Evolutionary conservation across 2,329 filamentous ascomycete genomes (phyloP), one percentile per base, ranked within the genome.

Genomic region (Ophiosphaerella herpotricha): DNA sequence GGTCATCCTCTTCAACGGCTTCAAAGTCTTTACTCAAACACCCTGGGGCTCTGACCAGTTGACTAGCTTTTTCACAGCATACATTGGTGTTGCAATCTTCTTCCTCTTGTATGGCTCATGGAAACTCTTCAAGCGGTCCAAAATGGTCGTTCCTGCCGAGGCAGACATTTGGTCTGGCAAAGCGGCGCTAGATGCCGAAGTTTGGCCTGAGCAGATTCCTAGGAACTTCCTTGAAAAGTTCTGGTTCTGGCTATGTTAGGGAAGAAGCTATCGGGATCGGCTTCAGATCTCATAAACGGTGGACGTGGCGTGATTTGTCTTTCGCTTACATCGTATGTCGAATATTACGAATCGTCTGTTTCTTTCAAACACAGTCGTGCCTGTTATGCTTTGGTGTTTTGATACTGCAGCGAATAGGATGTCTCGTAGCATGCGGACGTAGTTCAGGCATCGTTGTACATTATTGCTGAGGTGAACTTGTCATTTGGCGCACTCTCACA

Each of bases 71-170:
- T 68, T 83, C 41, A 82, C 79, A 0, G 76, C 76, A 2, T 81
- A 81, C 54, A 72, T 80, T n/a, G 78, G 77, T 5, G 50, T 73
- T 26, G 55, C 58, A 7, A 73, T 74, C 48, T 73, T 64, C 66
- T 58, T 75, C 12, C 67, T 72, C 6, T 73, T 82, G 7, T 90
- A 82, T 60, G 54, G 80, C 11, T 78, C 83, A 39, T 90, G 86
- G 83, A 90, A 90, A 69, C 68, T 85, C 32, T 74, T 81, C 64
- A 88, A 87, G 66, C 80, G 82, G 57, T 87, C 86, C 0, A 81
- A 80, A 46, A 58, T 72, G 29, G 73, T 79, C 52, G 72, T 72
- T 46, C 60, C 72, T 16, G 63, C 57, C 0, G 71, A 77, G 50
- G 74, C 74, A 5, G 77, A 80, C 52, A 75, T 80, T 35, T 76